These are phyloP conservation scores for Euphrasia confusa DNA, from an alignment of 257 asterid genomes.

Conservation along the genomic window DNA sequence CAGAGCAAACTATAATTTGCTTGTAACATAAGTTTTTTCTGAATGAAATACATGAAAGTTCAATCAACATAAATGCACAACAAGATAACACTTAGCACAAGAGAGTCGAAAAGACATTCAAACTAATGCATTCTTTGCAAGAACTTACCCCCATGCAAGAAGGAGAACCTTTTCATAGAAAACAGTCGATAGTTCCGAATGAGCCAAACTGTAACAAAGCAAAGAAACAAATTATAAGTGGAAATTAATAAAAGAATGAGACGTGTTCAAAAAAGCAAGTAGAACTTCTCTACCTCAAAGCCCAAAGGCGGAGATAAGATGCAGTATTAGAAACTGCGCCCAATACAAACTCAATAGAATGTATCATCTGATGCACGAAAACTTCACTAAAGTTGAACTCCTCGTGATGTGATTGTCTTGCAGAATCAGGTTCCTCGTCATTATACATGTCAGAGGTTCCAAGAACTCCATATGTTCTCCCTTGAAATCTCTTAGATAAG, in stretches of 20 bases:
- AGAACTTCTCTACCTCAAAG: slow-evolving; percentile 55
- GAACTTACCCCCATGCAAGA: slow-evolving; percentile 85
- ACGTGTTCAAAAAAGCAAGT: slow-evolving; percentile 6
- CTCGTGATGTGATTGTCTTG: slow-evolving; percentile 55
- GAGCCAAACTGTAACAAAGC: slow-evolving; percentile 68
- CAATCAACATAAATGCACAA: background rate
- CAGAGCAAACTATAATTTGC: background rate
- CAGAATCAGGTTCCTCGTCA: slow-evolving; percentile 66
- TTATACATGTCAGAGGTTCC: slow-evolving; percentile 64
- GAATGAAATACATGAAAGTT: background rate
- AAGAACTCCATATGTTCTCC: slow-evolving; percentile 68
- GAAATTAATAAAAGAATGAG: slow-evolving; percentile 20
- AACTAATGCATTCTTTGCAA: slow-evolving; percentile 1
- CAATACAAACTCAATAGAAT: slow-evolving; percentile 81
- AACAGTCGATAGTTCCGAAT: slow-evolving; percentile 87
- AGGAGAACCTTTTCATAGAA: slow-evolving; percentile 90
- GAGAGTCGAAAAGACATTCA: background rate
- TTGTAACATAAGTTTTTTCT: background rate
- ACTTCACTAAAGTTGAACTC: slow-evolving; percentile 83
- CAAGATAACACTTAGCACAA: background rate
- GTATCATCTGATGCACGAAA: slow-evolving; percentile 97
- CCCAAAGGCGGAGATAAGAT: slow-evolving; percentile 93
- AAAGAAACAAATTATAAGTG: slow-evolving; percentile 19
- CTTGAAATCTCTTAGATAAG: slow-evolving; percentile 75
- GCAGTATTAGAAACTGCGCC: slow-evolving; percentile 98